Evolutionary conservation across 2,329 filamentous ascomycete genomes (phyloP).

Genomic region (Didymella exigua): DNA sequence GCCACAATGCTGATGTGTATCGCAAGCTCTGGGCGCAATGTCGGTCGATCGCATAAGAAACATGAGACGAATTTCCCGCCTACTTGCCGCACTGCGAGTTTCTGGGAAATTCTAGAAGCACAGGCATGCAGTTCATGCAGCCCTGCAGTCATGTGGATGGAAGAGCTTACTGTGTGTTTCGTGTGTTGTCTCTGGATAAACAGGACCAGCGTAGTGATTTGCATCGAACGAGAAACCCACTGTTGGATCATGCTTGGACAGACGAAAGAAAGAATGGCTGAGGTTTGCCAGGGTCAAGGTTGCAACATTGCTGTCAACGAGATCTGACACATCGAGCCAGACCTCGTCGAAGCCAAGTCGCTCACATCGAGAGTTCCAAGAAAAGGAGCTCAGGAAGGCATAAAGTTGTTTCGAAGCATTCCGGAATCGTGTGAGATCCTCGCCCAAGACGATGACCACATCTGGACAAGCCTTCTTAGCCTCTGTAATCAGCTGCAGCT

Average conservation of each 20-base stretch:
- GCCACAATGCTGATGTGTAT: background rate
- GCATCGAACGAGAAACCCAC: constrained; percentile 82
- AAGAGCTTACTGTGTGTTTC: constrained; percentile 30
- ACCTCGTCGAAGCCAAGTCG: constrained; percentile 91
- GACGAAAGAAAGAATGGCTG: constrained; percentile 75
- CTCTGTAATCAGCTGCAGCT: constrained; percentile 84
- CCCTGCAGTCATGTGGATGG: background rate
- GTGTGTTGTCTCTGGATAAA: constrained; percentile 52
- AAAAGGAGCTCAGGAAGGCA: constrained; percentile 70
- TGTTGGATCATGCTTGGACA: constrained; percentile 74
- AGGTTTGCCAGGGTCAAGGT: constrained; percentile 72
- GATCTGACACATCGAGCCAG: constrained; percentile 82
- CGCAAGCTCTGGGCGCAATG: background rate
- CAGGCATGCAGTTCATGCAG: constrained; percentile 5
- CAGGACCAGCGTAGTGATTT: constrained; percentile 68
- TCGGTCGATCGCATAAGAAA: background rate
- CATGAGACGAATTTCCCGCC: constrained; percentile 1
- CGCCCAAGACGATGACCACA: constrained; percentile 80
- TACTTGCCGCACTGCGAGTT: constrained; percentile 3
- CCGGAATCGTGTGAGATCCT: constrained; percentile 75
- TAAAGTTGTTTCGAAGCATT: constrained; percentile 84
- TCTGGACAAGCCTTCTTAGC: constrained; percentile 82
- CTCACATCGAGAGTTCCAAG: constrained; percentile 81
- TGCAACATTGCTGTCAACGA: constrained; percentile 79
- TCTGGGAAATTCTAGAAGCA: constrained; percentile 6